Evolutionary conservation across 257 asterid species (phyloP), one percentile per base, ranked within the genome.

Genomic region (Ajuga chamaepitys): DNA sequence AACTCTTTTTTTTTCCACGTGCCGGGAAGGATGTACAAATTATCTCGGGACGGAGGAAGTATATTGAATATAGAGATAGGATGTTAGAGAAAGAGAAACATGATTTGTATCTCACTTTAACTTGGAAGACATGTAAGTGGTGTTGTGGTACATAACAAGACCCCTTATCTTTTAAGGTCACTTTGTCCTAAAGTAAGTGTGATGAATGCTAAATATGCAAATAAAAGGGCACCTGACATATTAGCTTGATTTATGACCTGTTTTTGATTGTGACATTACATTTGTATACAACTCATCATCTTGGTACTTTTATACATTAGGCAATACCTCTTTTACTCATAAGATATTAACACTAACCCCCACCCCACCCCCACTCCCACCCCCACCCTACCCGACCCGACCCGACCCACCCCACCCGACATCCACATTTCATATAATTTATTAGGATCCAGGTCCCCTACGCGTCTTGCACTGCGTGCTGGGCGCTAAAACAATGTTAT

Each of bases 261-360:
- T 70, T 52, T n/a, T 25, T 61, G 87, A 84, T 71, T 56, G 85
- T 68, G 91, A 84, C 87, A 64, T 64, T 65, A 79, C 91, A 77
- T 41, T 62, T 66, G 21, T 16, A 44, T 55, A 65, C 83, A 78
- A 64, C 68, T 80, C 76, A 76, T 62, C 74, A n/a, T 64, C 54
- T 9, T 70, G 40, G 32, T 65, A 53, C 53, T 57, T 53, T 45
- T 57, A 58, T 52, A 24, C 32, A 48, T 26, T 21, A 63, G 46
- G 12, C 70, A 61, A 50, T 59, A 4, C 68, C 70, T 69, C 66
- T 81, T n/a, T 80, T 74, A 72, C 66, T 64, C 68, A 74, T 68
- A 54, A 53, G 62, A 25, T 63, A 35, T 63, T 25, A 17, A 46
- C 51, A 24, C 14, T 11, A 45, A 11, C 11, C 41, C 40, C 66